These are phyloP conservation scores for Aspergillus thermomutatus DNA, from an alignment of 2,329 filamentous ascomycete species.

Conservation along the genomic window DNA sequence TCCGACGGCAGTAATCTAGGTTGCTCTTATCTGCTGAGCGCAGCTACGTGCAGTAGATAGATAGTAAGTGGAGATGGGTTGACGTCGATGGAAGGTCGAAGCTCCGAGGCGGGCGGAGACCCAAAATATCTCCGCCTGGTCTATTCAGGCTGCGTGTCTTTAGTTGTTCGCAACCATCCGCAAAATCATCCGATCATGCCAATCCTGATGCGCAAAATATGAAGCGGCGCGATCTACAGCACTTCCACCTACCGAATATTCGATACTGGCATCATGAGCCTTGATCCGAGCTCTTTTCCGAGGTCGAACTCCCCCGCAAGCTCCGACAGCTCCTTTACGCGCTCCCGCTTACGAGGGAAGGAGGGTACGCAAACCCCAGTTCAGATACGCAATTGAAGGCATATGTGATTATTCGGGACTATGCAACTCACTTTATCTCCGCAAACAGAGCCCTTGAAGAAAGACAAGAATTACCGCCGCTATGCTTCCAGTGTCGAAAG, in stretches of 20 bases:
- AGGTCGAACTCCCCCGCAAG: constrained; percentile 67
- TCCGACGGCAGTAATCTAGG: not conserved
- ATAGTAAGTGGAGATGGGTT: not conserved
- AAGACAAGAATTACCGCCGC: constrained; percentile 71
- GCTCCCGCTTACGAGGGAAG: constrained; percentile 73
- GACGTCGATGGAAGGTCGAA: constrained; percentile 5
- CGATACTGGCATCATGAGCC: constrained; percentile 40
- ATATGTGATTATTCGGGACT: not conserved
- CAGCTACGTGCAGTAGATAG: not conserved
- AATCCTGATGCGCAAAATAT: constrained; percentile 32
- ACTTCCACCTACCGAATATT: constrained; percentile 18
- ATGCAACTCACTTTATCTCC: not conserved
- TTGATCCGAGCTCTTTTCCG: constrained; percentile 40
- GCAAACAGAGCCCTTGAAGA: constrained; percentile 40
- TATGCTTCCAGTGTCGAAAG: constrained; percentile 88
- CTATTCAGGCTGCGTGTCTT: constrained; percentile 12
- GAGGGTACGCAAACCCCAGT: constrained; percentile 58
- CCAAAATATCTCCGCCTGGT: constrained; percentile 19
- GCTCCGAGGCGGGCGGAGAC: constrained; percentile 7
- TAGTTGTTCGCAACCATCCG: constrained; percentile 8
- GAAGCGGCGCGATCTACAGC: constrained; percentile 27
- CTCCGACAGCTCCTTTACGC: constrained; percentile 76
- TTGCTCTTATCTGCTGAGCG: too few species aligned
- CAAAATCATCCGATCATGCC: constrained; percentile 7
- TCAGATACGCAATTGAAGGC: not conserved